Evolutionary conservation across 2,329 filamentous ascomycete genomes (phyloP), one percentile per base, ranked within the genome.

Genomic region (Epichloe uncinata): DNA sequence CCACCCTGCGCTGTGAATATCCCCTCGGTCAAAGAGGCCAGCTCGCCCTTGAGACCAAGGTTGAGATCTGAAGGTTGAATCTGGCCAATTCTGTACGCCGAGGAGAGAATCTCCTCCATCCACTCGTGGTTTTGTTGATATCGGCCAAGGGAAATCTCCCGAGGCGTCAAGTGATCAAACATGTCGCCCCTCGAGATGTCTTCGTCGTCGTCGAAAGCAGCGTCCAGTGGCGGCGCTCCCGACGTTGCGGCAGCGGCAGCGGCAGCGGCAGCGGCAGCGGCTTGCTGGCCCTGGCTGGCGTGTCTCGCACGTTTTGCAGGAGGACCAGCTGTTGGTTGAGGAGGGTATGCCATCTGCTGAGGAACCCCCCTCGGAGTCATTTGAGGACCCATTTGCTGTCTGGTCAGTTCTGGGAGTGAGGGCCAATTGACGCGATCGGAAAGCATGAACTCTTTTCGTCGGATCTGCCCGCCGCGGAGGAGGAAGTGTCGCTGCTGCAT

Each of bases 51-150:
- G 47, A 85, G 76, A 4, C 93, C 93, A 9, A 97, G 72, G 1
- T 89, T 89, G 35, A 97, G 78, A 62, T 95, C 90, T 3, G 89
- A 81, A 0, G 91, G 89, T 8, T 84, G 80, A 51, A 98, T 95
- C 62, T 94, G 87, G 46, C 78, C 78, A 54, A 91, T 85, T 22
- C 85, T 77, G 62, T 95, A 96, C 0, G 90, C 88, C 1, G 91
- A 97, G 1, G 86, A 87, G 49, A 97, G 78, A 30, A 98, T 83
- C 67, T 98, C 91, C 62, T 97, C 93, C 87, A 98, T 95, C 93
- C 91, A 97, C 65, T 95, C 88, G 60, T 98, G 91, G 60, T 98
- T 94, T 62, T 96, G 89, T 63, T 84, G 84, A 65, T 96, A 98
- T 50, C 93, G 80, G 55, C 82, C 80, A 53, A 87, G 73, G 58